Evolutionary conservation across 2,329 filamentous ascomycete genomes (phyloP).

Genomic region (Emergomyces africanus): DNA sequence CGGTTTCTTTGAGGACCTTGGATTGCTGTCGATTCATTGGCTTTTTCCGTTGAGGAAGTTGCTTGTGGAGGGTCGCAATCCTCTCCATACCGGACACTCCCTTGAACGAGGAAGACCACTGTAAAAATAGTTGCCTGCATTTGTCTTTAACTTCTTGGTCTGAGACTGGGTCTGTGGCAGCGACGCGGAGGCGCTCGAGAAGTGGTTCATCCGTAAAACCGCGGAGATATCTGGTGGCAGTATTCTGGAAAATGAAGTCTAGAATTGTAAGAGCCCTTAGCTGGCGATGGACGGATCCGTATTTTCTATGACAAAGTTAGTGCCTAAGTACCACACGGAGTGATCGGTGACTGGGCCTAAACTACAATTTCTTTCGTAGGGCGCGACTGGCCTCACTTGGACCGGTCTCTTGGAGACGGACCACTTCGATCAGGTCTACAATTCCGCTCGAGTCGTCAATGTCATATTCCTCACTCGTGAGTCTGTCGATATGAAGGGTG

Average conservation of each 20-base stretch:
- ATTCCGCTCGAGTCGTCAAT: conserved; percentile 88
- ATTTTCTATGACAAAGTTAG: conserved; percentile 50
- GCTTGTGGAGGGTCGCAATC: conserved; percentile 65
- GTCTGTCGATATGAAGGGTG: conserved; percentile 78
- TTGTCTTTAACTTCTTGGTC: conserved; percentile 80
- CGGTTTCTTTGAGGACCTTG: conserved; percentile 71
- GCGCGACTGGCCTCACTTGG: conserved; percentile 83
- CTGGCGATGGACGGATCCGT: conserved; percentile 88
- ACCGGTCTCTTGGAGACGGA: conserved; percentile 76
- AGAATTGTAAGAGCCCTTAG: conserved; percentile 77
- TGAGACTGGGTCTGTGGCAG: conserved; percentile 71
- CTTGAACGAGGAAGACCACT: conserved; percentile 77
- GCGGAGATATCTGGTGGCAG: conserved; percentile 73
- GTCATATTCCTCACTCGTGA: conserved; percentile 80
- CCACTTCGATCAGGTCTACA: conserved; percentile 85
- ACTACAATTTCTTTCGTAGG: conserved; percentile 83
- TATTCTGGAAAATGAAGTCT: conserved; percentile 90
- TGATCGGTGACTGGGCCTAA: conserved; percentile 5
- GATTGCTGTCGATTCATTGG: conserved; percentile 65
- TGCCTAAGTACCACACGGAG: not conserved
- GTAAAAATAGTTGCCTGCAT: conserved; percentile 71
- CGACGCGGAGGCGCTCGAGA: conserved; percentile 78
- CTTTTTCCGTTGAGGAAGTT: conserved; percentile 55
- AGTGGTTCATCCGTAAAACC: conserved; percentile 83
- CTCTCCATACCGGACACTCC: conserved; percentile 65